These are phyloP conservation scores for Nicotiana otophora DNA, from an alignment of 257 asterid species.

Conservation along the genomic window DNA sequence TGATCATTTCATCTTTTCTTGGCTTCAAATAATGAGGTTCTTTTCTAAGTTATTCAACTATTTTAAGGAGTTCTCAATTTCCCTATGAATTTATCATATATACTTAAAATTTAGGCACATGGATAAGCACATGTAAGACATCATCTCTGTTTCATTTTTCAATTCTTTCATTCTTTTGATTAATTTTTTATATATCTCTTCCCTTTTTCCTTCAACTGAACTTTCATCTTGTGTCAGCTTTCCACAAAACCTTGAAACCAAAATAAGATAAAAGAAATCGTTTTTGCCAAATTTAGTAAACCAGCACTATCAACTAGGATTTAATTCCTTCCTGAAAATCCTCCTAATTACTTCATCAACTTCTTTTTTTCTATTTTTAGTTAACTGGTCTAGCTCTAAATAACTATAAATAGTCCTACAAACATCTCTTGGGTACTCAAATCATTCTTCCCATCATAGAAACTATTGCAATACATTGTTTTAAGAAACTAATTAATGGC, in stretches of 20 bases:
- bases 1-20: not conserved
- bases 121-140: not conserved
- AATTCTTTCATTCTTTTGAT: not conserved
- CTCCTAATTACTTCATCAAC: not conserved
- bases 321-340: not conserved
- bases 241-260: not conserved
- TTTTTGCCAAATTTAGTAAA: slow-evolving; percentile 2
- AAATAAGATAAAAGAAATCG: not conserved
- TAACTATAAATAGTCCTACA: not conserved
- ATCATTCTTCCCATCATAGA: not conserved
- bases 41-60: no score
- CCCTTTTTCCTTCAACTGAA: not conserved
- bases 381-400: not conserved
- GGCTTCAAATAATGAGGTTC: not conserved
- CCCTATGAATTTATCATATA: not conserved
- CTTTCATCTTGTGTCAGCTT: not conserved
- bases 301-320: not conserved
- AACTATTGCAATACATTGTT: not conserved
- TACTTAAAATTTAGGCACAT: not conserved
- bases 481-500: not conserved
- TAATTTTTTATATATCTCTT: not conserved
- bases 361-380: slow-evolving; percentile 4
- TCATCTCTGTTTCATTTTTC: not conserved
- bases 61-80: not conserved
- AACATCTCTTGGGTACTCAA: not conserved